A percentile compares a stretch with the other conserved stretches of the same genome.
Conservation (phyloP, 768 basidiomycete species). For the Lentinula edodes region DNA sequence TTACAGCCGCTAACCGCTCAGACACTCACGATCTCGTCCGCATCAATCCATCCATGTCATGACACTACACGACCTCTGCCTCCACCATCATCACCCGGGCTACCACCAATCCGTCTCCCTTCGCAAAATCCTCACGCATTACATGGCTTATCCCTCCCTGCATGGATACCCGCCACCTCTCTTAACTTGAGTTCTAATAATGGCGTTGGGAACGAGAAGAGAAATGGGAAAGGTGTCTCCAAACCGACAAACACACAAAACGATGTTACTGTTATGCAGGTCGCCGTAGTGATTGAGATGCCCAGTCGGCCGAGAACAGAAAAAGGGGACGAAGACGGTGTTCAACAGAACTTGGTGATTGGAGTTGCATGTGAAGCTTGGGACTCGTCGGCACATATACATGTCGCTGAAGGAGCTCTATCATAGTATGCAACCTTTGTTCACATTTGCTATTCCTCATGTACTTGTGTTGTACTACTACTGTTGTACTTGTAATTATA, state of each 20-base stretch:
- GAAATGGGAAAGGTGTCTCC: constrained; percentile 1
- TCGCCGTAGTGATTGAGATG: constrained; percentile 45
- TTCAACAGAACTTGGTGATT: background rate
- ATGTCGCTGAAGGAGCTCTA: background rate
- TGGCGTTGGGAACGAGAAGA: background rate
- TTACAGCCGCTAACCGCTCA: background rate
- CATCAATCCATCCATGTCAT: background rate
- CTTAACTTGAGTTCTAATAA: background rate
- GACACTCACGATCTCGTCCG: background rate
- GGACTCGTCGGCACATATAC: background rate
- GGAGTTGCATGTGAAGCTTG: background rate
- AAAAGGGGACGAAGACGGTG: background rate
- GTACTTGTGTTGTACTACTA: no score
- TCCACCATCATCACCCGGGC: background rate
- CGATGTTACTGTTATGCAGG: constrained; percentile 17
- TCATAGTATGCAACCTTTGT: background rate
- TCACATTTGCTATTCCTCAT: no score
- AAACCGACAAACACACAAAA: constrained; percentile 12
- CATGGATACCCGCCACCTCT: background rate
- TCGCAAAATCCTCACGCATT: constrained; percentile 7
- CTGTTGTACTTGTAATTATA: background rate
- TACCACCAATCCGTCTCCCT: background rate
- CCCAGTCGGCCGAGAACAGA: constrained; percentile 21
- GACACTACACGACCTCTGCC: background rate
- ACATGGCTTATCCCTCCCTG: constrained; percentile 8